Conservation (phyloP, 2,329 filamentous ascomycete species). For the Thermomyces lanuginosus region DNA sequence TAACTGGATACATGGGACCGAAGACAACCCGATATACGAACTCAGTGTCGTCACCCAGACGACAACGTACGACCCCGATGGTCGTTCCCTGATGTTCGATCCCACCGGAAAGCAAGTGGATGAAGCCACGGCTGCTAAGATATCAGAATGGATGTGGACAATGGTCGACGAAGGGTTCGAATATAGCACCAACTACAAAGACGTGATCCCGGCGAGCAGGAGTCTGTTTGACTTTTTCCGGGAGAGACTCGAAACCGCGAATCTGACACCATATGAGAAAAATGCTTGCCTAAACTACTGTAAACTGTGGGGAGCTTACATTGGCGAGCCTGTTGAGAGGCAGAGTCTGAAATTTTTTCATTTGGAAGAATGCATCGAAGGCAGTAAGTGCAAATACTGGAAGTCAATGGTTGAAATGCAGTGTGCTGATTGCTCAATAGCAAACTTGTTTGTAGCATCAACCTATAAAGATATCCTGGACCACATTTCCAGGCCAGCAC, state of each 20-base stretch:
- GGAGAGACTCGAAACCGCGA: slow-evolving; percentile 30
- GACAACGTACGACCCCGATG: slow-evolving; percentile 35
- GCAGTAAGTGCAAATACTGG: slow-evolving; percentile 25
- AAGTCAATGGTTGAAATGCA: neutral
- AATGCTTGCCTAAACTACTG: slow-evolving; percentile 37
- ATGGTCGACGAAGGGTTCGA: slow-evolving; percentile 44
- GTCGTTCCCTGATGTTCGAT: slow-evolving; percentile 34
- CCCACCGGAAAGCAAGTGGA: slow-evolving; percentile 28
- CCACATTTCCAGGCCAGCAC: slow-evolving; percentile 33
- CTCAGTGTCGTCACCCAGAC: slow-evolving; percentile 40
- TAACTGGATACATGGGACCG: slow-evolving; percentile 49
- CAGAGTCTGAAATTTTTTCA: slow-evolving; percentile 50
- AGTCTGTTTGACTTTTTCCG: slow-evolving; percentile 44
- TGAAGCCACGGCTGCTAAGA: slow-evolving; percentile 15
- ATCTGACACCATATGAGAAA: slow-evolving; percentile 26
- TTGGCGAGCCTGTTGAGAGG: slow-evolving; percentile 41
- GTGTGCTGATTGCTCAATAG: slow-evolving; percentile 14
- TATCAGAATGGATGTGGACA: slow-evolving; percentile 37
- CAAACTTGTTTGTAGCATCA: slow-evolving; percentile 46
- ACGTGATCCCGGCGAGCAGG: slow-evolving; percentile 33
- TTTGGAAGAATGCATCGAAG: slow-evolving; percentile 50
- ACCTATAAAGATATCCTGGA: slow-evolving; percentile 44
- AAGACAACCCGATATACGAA: slow-evolving; percentile 41
- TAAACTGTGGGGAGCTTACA: slow-evolving; percentile 48
- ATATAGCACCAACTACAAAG: slow-evolving; percentile 38